Conservation (phyloP, 148 eudicot genomes). For the Chenopodium berlandieri region DNA sequence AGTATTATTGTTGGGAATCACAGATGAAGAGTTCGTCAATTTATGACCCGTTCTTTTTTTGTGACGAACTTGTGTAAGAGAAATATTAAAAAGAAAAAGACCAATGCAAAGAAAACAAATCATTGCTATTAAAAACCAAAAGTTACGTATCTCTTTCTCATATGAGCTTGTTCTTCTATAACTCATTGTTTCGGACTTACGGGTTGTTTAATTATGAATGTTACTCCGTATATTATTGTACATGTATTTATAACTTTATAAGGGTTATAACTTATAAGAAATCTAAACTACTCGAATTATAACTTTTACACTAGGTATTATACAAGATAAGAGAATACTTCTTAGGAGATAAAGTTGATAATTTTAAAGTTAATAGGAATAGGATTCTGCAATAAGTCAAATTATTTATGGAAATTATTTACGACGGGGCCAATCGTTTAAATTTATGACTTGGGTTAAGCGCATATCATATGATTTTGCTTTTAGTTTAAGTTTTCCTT, state of each 20-base stretch:
- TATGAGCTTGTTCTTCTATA: not conserved
- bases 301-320: too few species aligned
- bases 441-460: too few species aligned
- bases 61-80: not conserved
- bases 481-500: too few species aligned
- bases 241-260: too few species aligned
- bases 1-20: not conserved
- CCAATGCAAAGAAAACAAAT: not conserved
- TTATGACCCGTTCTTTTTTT: not conserved
- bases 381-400: not conserved
- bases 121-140: not conserved
- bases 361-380: not conserved
- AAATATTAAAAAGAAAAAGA: not conserved
- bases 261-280: not conserved
- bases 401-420: too few species aligned
- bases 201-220: not conserved
- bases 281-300: too few species aligned
- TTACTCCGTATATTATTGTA: not conserved
- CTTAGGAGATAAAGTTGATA: too few species aligned
- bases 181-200: not conserved
- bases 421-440: too few species aligned
- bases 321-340: too few species aligned
- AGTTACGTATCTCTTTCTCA: not conserved
- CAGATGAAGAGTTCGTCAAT: not conserved
- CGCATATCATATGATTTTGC: too few species aligned